Evolutionary conservation across 1,284 basidiomycete species (phyloP).

Genomic region (Cystobasidium pallidum): DNA sequence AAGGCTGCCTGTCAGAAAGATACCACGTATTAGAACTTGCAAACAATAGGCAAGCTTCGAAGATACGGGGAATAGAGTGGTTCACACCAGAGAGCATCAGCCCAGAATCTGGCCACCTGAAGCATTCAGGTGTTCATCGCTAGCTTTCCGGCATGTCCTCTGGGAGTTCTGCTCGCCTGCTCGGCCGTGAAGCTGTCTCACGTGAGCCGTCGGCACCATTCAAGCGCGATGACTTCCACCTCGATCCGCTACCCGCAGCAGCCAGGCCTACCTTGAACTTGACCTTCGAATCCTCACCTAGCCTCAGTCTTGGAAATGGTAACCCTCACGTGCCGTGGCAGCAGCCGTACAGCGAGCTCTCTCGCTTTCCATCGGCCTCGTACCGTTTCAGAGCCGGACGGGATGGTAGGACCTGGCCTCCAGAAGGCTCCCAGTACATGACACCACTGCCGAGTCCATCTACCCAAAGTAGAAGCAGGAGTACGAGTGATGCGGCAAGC

Average conservation of each 20-base stretch:
- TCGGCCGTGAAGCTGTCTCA: slow-evolving; percentile 1
- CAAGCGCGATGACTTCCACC: slow-evolving; percentile 2
- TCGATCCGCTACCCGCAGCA: neutral
- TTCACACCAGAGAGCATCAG: too few relatives aligned
- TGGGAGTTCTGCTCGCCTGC: slow-evolving; percentile 5
- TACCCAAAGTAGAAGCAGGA: slow-evolving; percentile 22
- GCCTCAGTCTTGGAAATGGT: slow-evolving; percentile 8
- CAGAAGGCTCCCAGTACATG: slow-evolving; percentile 38
- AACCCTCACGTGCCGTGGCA: slow-evolving; percentile 29
- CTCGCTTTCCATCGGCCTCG: slow-evolving; percentile 43
- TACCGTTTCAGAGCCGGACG: slow-evolving; percentile 29
- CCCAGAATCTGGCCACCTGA: too few relatives aligned
- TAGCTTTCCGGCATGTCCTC: neutral
- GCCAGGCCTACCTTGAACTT: slow-evolving; percentile 26
- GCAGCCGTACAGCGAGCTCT: slow-evolving; percentile 43
- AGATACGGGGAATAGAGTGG: neutral
- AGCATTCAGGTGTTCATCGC: neutral
- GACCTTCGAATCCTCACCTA: slow-evolving; percentile 24
- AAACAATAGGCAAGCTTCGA: neutral
- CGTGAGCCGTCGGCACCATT: neutral
- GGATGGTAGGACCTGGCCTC: slow-evolving; percentile 16
- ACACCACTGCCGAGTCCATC: slow-evolving; percentile 40
- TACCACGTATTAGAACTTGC: neutral
- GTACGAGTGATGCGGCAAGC: slow-evolving; percentile 38
- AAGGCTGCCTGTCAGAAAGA: slow-evolving; percentile 11